These are phyloP conservation scores for Theileria orientalis DNA, from an alignment of 169 alveolate species.

Conservation along the genomic window DNA sequence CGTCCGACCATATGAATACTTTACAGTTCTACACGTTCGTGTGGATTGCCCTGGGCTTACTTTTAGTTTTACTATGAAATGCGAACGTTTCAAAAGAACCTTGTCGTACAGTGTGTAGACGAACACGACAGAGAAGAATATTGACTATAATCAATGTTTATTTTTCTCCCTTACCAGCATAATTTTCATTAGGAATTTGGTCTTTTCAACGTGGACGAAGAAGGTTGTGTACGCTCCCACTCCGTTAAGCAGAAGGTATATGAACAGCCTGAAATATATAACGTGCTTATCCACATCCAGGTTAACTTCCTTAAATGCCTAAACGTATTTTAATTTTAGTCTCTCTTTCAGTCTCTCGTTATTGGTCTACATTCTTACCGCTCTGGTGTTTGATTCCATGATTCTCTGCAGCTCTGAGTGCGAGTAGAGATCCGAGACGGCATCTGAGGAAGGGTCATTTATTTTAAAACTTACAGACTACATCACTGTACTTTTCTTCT, in stretches of 20 bases:
- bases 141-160: background rate
- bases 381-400: slow-evolving; percentile 10
- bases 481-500: background rate
- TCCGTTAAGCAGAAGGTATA: slow-evolving; percentile 25
- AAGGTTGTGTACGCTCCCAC: slow-evolving; percentile 51
- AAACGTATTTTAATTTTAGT: background rate
- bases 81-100: slow-evolving; percentile 22
- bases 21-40: slow-evolving; percentile 23
- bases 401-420: slow-evolving; percentile 2
- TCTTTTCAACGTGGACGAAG: slow-evolving; percentile 36
- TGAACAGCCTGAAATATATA: slow-evolving; percentile 13
- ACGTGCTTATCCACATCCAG: slow-evolving; percentile 34
- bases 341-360: background rate
- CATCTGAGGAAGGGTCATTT: background rate
- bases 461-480: slow-evolving; percentile 1
- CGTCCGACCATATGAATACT: slow-evolving; percentile 29
- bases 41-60: background rate
- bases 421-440: slow-evolving; percentile 13
- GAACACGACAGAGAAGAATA: slow-evolving; percentile 24
- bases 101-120: slow-evolving; percentile 31
- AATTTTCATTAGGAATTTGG: slow-evolving; percentile 11
- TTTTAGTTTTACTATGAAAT: slow-evolving; percentile 1
- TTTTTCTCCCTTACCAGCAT: slow-evolving; percentile 29
- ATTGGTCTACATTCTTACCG: background rate
- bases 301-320: slow-evolving; percentile 40